Conservation (phyloP, 2,329 filamentous ascomycete species). For the Penicillium sp. region DNA sequence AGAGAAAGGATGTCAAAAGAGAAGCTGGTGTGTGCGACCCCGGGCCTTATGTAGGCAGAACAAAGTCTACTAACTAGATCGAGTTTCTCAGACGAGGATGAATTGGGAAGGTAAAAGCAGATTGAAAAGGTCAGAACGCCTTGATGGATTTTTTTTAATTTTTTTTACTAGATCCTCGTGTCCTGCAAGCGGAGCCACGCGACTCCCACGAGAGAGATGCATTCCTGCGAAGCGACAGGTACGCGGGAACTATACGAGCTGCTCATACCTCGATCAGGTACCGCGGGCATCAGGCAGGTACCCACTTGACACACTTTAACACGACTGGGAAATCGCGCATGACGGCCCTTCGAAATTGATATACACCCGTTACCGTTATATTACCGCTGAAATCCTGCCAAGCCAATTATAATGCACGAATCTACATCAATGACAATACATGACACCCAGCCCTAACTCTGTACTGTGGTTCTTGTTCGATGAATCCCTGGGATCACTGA, state of each 20-base stretch:
- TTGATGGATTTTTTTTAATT: too few relatives aligned
- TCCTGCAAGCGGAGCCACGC: conserved; percentile 15
- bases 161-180: not conserved
- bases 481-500: not conserved
- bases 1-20: not conserved
- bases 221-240: not conserved
- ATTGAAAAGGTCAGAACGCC: not conserved
- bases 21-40: not conserved
- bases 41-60: conserved; percentile 10
- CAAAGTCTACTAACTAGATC: conserved; percentile 3
- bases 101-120: conserved; percentile 7
- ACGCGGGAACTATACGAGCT: conserved; percentile 2
- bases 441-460: conserved; percentile 14
- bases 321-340: conserved; percentile 6
- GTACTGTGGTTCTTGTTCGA: not conserved
- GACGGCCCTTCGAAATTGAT: conserved; percentile 1
- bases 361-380: conserved; percentile 10
- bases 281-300: not conserved
- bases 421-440: conserved; percentile 7
- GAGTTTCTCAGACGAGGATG: conserved; percentile 5
- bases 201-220: conserved; percentile 11
- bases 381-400: not conserved
- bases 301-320: not conserved
- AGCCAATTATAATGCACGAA: conserved; percentile 9
- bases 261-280: conserved; percentile 5